These are phyloP conservation scores for Phtheirospermum japonicum DNA, from an alignment of 257 asterid species.

Conservation along the genomic window DNA sequence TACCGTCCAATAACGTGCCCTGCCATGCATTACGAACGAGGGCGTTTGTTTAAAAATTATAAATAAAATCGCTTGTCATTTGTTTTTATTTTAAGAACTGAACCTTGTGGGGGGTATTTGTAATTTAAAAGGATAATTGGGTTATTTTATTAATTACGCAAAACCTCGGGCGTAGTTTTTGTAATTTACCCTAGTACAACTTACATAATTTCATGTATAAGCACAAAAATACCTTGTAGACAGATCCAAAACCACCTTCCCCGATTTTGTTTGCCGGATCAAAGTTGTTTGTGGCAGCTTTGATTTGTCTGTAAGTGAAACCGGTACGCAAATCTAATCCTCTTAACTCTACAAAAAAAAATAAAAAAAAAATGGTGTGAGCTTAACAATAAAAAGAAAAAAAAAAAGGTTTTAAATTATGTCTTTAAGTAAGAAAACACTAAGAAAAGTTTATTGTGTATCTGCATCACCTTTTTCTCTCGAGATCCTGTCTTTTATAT, in stretches of 20 bases:
- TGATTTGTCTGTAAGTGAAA: conserved; percentile 52
- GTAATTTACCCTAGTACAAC: too few relatives aligned
- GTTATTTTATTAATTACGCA: too few relatives aligned
- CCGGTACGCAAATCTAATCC: conserved; percentile 56
- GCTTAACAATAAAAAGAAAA: too few relatives aligned
- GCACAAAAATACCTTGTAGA: conserved; percentile 47
- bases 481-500: conserved; percentile 33
- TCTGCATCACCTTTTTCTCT: conserved; percentile 53
- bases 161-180: too few relatives aligned
- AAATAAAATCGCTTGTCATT: too few relatives aligned
- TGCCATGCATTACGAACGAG: conserved; percentile 27
- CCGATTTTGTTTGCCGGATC: conserved; percentile 53
- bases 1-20: conserved; percentile 60
- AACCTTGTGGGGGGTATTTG: too few relatives aligned
- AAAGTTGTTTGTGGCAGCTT: conserved; percentile 59
- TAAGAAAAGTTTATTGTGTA: not conserved
- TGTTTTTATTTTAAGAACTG: too few relatives aligned
- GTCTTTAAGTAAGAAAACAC: too few relatives aligned
- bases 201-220: not conserved
- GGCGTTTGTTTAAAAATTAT: too few relatives aligned
- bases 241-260: conserved; percentile 74
- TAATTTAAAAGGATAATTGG: too few relatives aligned
- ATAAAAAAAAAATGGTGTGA: too few relatives aligned
- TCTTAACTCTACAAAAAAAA: conserved; percentile 40
- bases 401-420: too few relatives aligned